Percentiles rank a stretch among this genome's conserved stretches.
phyloP scores from a whole-genome alignment of 2,329 filamentous ascomycete genomes.

The Aureobasidium sp. region DNA sequence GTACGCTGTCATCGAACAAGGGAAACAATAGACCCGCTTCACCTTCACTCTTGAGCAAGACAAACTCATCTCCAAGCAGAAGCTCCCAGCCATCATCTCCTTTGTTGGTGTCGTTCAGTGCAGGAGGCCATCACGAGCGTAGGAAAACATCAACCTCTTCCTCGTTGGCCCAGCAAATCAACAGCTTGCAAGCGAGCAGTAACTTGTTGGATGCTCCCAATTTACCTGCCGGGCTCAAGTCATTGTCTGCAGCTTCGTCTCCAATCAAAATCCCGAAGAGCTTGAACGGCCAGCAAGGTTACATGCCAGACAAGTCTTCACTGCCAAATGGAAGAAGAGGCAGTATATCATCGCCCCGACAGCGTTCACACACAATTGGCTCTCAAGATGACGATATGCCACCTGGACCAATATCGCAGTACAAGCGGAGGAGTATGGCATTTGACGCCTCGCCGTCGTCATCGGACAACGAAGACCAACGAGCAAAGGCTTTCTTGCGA shows the following conservation, averaged over 20 bases:
- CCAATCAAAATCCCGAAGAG: constrained; percentile 42
- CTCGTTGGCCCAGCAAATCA: constrained; percentile 70
- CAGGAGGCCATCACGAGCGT: constrained; percentile 71
- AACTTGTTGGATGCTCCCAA: constrained; percentile 66
- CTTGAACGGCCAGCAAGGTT: constrained; percentile 40
- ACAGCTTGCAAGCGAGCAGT: constrained; percentile 52
- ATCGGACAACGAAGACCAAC: constrained; percentile 92
- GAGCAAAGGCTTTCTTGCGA: constrained; percentile 80
- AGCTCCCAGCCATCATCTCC: constrained; percentile 80
- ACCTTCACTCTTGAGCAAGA: constrained; percentile 69
- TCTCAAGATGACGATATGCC: constrained; percentile 85
- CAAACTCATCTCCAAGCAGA: constrained; percentile 79
- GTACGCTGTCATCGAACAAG: constrained; percentile 76
- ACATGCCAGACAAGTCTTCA: constrained; percentile 34
- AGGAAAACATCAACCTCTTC: constrained; percentile 88
- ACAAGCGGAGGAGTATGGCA: constrained; percentile 87
- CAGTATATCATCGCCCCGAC: constrained; percentile 47
- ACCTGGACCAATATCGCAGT: constrained; percentile 52
- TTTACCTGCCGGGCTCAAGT: constrained; percentile 42
- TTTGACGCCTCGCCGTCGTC: constrained; percentile 96
- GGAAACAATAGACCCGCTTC: constrained; percentile 71
- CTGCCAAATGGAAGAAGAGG: constrained; percentile 25
- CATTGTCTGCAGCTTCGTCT: constrained; percentile 45
- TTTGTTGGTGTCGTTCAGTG: constrained; percentile 91
- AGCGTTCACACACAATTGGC: constrained; percentile 84